phyloP scores from a whole-genome alignment of 345 rosid genomes.

The Corchorus capsularis region DNA sequence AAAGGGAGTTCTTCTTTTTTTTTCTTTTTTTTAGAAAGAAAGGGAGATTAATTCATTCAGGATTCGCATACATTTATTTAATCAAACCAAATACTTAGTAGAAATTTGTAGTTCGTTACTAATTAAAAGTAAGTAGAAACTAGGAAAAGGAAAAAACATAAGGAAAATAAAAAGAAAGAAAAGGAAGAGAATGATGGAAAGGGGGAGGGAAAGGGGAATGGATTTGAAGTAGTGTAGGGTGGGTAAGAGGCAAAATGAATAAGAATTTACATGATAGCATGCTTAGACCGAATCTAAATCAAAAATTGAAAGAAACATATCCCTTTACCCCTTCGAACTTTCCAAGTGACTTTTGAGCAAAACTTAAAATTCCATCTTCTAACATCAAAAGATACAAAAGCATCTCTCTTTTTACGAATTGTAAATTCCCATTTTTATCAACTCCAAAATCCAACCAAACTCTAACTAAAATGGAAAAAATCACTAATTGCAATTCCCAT shows the following conservation, averaged over 20 bases:
- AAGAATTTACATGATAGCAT: slow-evolving; percentile 16
- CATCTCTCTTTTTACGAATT: not conserved
- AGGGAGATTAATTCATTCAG: too few relatives aligned
- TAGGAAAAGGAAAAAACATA: not conserved
- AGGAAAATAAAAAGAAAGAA: not conserved
- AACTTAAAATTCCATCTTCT: not conserved
- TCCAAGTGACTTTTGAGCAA: not conserved
- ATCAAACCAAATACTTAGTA: not conserved
- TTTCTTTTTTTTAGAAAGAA: not conserved
- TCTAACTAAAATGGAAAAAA: too few relatives aligned
- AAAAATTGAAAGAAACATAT: slow-evolving; percentile 6
- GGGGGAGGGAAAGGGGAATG: not conserved
- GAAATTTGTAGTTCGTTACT: not conserved
- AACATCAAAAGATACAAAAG: not conserved
- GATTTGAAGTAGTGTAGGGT: not conserved
- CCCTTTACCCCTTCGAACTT: slow-evolving; percentile 5
- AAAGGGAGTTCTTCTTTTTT: not conserved
- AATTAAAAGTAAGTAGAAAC: not conserved
- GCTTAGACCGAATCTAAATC: slow-evolving; percentile 4
- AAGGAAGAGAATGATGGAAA: not conserved
- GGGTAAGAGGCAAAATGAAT: slow-evolving; percentile 22
- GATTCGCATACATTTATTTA: not conserved
- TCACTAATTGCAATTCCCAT: not conserved
- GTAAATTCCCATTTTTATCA: not conserved
- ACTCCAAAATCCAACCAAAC: not conserved